phyloP scores from a whole-genome alignment of 2,329 filamentous ascomycete genomes.

The Sphaceloma murrayae region DNA sequence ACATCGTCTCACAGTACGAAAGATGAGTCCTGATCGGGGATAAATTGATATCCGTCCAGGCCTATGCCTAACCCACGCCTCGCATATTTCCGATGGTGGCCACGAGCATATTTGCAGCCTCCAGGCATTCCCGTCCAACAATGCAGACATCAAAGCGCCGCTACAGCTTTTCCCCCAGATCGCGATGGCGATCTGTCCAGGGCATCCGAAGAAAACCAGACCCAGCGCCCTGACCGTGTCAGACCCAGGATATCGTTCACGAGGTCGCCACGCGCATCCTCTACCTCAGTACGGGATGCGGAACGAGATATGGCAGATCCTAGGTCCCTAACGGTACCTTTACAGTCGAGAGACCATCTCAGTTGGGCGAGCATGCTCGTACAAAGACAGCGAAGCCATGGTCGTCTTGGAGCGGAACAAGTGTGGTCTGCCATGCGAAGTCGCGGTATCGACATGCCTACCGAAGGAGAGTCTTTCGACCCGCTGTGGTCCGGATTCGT shows the following conservation, averaged over 20 bases:
- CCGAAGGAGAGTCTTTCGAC: slow-evolving; percentile 30
- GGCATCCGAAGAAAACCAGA: no score
- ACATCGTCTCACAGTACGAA: neutral
- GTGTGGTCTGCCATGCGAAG: slow-evolving; percentile 36
- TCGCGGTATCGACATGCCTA: slow-evolving; percentile 34
- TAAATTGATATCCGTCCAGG: neutral
- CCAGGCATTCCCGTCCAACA: neutral
- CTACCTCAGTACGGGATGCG: no score
- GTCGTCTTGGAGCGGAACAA: slow-evolving; percentile 32
- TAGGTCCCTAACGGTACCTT: no score
- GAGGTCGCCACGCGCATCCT: no score
- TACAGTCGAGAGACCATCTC: no score
- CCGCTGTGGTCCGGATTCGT: slow-evolving; percentile 40
- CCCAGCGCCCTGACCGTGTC: no score
- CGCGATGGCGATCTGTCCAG: no score
- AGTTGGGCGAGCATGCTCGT: neutral
- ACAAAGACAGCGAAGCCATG: slow-evolving; percentile 23
- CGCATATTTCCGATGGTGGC: slow-evolving; percentile 16
- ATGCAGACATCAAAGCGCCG: neutral
- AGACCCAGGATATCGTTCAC: no score
- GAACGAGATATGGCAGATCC: no score
- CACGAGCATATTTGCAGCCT: neutral
- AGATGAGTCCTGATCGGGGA: slow-evolving; percentile 30
- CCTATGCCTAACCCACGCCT: slow-evolving; percentile 10
- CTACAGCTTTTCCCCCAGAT: neutral